Evolutionary conservation across 208 protist species (phyloP), one percentile per base, ranked within the genome.

Genomic region (Wallacemonas sp.): DNA sequence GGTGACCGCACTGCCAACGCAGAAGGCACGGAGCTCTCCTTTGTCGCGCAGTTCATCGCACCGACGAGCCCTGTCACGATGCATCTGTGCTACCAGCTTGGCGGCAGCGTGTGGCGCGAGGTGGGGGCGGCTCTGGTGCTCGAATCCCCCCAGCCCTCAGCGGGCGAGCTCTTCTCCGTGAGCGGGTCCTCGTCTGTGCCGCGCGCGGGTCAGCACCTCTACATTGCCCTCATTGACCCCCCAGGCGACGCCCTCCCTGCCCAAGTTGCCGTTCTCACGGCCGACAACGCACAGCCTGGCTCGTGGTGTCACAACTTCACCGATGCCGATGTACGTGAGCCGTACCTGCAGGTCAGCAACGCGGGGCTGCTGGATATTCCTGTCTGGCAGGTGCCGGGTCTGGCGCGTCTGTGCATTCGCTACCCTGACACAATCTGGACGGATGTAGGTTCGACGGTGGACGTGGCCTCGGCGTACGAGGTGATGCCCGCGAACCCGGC

Each of bases 301-400:
- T 87, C 84, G n/a, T 96, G 91, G 89, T 96, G 91, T 62, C 84
- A 92, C 64, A 95, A 95, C 77, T 95, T 88, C 77, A 95, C 84
- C 2, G 19, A 11, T 1, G 41, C 26, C 3, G 54, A 88, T 46
- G 70, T 94, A 0, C 79, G 70, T 15, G 85, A 94, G 64, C 77
- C 84, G 33, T 53, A 72, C 36, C 73, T 96, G 17, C 17, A 28
- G 9, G 70, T 94, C 15, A 33, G 34, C 27, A 80, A 69, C 34
- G 53, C 64, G 0, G 69, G 39, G 36, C 65, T 91, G 70, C 71
- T 94, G 15, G 62, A 79, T 46, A 70, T 92, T 41, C 66, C 88
- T 17, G 76, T 93, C 51, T 96, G 91, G 89, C 59, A 84, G 69
- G 36, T 62, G 11, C 21, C 77, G 9, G 91, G 88, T 1, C 15